Evolutionary conservation across 306 rosid species (phyloP), one percentile per base, ranked within the genome.

Genomic region (Hippophae rhamnoides): DNA sequence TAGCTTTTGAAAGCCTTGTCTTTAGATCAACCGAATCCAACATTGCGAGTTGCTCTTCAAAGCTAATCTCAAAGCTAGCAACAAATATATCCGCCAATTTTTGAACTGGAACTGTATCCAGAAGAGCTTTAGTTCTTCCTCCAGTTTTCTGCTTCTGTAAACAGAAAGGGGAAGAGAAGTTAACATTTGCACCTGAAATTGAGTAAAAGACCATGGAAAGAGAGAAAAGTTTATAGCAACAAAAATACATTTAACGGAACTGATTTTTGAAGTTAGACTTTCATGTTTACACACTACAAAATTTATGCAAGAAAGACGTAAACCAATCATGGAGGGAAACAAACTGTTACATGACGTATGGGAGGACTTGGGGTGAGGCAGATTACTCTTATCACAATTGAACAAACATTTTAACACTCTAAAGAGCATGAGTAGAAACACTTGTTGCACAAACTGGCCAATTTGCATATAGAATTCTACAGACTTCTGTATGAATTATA

Each of bases 31-130:
- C 86, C n/a, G 99, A 84, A 80, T 92, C 99, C 80, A 92, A 60
- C 99, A 88, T 88, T 27, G 77, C 85, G 55, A 92, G 67, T 68
- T 92, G 99, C 73, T 92, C 95, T 82, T 92, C 95, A 82, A 92
- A 92, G 75, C 97, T 92, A 73, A 92, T 85, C 84, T 88, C 99
- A 75, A 92, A 92, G 78, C 99, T 88, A 52, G 97, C 99, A 72
- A 88, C 99, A 80, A 92, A 92, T 77, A 92, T 88, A 72, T 92
- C 99, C 13, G 97, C 99, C 81, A 92, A 76, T 78, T 88, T 92
- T 69, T 85, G 95, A 80, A 92, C 95, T 25, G 99, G 96, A 69
- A 92, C 95, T 2, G 99, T 92, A 77, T 92, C 99, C 77, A 88
- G 73, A 71, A 92, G 97, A 69, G 86, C 95, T 71, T 92, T 92